Base-by-base conservation (phyloP, 2,329 filamentous ascomycete species). In the Hypoxylon sp. region DNA sequence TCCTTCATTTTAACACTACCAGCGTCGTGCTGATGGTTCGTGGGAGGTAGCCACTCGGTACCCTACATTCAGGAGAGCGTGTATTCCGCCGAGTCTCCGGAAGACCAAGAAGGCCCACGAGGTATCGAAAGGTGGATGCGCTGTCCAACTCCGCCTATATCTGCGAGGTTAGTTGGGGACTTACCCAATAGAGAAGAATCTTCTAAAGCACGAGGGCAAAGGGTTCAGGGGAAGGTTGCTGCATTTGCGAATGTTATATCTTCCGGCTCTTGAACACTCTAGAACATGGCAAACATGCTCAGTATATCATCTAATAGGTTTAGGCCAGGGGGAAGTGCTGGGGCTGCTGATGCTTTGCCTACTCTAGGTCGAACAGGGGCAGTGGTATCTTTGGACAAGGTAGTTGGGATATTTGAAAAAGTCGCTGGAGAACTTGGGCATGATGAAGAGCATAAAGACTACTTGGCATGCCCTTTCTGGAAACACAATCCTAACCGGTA, bases 101-200 rank as follows among this genome's bases (percentile, higher is more conserved):
- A 67, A 64, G 64, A 70, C 24, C 67, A 70, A 44, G 58, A 59
- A 26, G 64, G 65, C 33, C 59, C 64, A 5, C 59, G 47, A 60
- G 68, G 65, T 6, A 68, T 70, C 37, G 64, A 70, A 29, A 51
- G 58, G 52, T 70, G 68, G 65, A 70, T 70, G 68, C 68, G 65
- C 29, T 68, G 65, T 39, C 68, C 68, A 19, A 70, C 64, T 33
- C 68, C 68, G 6, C 64, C 64, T 1, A 48, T 70, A 52, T 70
- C 68, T 13, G 22, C 11, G 5, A 63, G 55, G 33, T 44, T 70
- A 17, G 35, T 19, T 22, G 44, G 17, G 8, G 52, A 65, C 5
- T 26, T n/a, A 31, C 54, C 59, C 13, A 48, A 62, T 17, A 54
- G n/a, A 31, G 37, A 62, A 59, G 42, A 24, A 13, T 9, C 64